Base-by-base conservation (phyloP, 106 monocot genomes). In the Dioscorea dumetorum region DNA sequence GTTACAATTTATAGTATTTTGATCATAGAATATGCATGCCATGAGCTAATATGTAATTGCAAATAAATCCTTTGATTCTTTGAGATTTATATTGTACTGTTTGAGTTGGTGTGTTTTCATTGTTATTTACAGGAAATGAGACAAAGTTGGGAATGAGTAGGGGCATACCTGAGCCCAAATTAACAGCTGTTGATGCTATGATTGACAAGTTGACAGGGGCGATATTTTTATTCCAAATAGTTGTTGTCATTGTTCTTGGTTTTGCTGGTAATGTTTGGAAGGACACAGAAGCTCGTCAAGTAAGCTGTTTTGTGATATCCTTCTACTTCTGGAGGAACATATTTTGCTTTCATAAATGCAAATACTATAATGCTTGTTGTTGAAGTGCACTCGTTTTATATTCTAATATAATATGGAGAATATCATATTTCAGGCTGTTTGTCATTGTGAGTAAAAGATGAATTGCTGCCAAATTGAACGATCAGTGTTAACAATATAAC, bases 71-170 rank as follows among this genome's bases (percentile, higher is more conserved):
- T 41, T 41, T 41, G 6, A 41, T 41, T 41, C 5, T 41, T 41
- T 6, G 41, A 41, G 41, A 3, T 41, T 6, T 41, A 41, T 41
- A 6, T 10, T 41, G 0, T 41, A 0, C 41, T 41, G 41, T 5
- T 41, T 10, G 41, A 41, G 41, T 41, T 41, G 41, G 10, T 41
- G 6, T 41, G 6, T 41, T 41, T 41, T 41, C 28, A 8, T 41
- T 6, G 10, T 41, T 67, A 33, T 17, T 79, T 70, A 19, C 67
- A 97, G 97, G 97, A 58, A 97, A 97, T 74, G 91, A 97, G 78
- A 91, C 97, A 18, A 97, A 91, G 69, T 71, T 89, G 71, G 97
- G 97, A 66, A 97, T 97, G 97, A 97, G 91, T 62, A 84, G 91
- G 80, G 97, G 91, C 24, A 74, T 86, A 49, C 84, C 91, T 12